Conservation (phyloP, 129 eudicot species). For the Tanacetum coccineum region DNA sequence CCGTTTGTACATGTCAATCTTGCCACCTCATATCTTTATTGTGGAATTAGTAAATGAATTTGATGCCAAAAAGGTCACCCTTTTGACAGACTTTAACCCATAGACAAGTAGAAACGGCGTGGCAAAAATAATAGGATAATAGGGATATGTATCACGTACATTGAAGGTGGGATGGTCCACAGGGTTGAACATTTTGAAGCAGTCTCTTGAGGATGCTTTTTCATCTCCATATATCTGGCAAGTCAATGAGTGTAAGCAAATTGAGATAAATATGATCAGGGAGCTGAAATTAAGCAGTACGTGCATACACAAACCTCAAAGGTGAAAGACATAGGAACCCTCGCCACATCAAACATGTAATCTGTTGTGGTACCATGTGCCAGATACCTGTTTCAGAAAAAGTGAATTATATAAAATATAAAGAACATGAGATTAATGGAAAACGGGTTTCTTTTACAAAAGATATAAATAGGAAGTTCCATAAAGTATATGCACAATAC, state of each 20-base stretch:
- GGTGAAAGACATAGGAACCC: slow-evolving; percentile 95
- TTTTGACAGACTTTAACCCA: not conserved
- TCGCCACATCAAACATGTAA: slow-evolving; percentile 85
- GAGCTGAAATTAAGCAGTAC: not conserved
- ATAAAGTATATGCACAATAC: slow-evolving; percentile 21
- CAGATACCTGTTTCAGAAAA: slow-evolving; percentile 53
- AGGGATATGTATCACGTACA: slow-evolving; percentile 40
- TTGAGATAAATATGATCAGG: not conserved
- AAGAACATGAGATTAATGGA: not conserved
- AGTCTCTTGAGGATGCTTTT: slow-evolving; percentile 77
- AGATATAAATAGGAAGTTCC: not conserved
- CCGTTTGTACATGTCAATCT: not conserved
- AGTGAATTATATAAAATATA: not conserved
- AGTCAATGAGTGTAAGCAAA: slow-evolving; percentile 15
- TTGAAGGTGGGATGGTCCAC: slow-evolving; percentile 71
- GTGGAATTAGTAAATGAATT: not conserved
- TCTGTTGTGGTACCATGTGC: slow-evolving; percentile 99
- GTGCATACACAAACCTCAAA: slow-evolving; percentile 61
- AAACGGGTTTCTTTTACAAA: not conserved
- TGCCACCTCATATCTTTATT: not conserved
- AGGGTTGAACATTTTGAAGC: slow-evolving; percentile 97
- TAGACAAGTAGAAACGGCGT: no score
- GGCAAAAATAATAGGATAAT: not conserved
- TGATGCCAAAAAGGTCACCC: not conserved
- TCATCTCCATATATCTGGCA: slow-evolving; percentile 85